These are phyloP conservation scores for Starmerella tilneyi DNA, from an alignment of 805 yeast genomes.

Conservation along the genomic window DNA sequence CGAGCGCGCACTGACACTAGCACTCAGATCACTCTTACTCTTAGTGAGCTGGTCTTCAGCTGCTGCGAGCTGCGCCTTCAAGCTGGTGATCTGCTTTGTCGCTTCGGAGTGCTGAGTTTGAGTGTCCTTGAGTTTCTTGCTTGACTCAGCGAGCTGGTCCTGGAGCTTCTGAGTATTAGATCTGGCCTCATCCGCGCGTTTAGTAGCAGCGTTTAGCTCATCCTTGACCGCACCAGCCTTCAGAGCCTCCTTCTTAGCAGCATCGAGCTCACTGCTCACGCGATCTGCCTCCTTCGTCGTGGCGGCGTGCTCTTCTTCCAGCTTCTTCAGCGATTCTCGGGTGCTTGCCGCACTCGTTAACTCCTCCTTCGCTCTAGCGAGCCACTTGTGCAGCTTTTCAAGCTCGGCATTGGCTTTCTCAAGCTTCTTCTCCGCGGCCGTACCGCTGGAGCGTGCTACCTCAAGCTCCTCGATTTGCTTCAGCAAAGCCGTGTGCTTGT, in stretches of 20 bases:
- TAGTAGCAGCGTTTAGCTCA: not conserved
- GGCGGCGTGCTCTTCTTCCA: conserved; percentile 12
- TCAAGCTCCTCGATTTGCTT: conserved; percentile 20
- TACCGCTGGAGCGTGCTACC: not conserved
- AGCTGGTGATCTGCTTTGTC: not conserved
- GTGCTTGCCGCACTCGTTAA: conserved; percentile 9
- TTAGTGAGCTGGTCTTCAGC: not conserved
- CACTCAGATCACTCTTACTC: not conserved
- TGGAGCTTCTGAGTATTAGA: not conserved
- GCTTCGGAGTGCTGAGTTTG: not conserved
- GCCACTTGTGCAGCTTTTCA: conserved; percentile 18
- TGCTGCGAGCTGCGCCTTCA: not conserved
- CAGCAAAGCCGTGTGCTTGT: not conserved
- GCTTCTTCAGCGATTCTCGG: not conserved
- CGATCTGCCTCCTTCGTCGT: conserved; percentile 12
- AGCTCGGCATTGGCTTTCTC: conserved; percentile 19
- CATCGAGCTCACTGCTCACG: conserved; percentile 19
- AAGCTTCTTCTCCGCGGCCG: not conserved
- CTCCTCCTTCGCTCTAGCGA: conserved; percentile 23
- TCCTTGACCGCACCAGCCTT: not conserved
- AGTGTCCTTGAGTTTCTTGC: not conserved
- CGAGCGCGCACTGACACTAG: conserved; percentile 18
- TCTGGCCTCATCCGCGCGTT: not conserved
- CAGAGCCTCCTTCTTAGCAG: conserved; percentile 6
- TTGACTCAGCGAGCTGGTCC: not conserved